Base-by-base conservation (phyloP, 148 eudicot species). In the Vaccinium myrtillus region DNA sequence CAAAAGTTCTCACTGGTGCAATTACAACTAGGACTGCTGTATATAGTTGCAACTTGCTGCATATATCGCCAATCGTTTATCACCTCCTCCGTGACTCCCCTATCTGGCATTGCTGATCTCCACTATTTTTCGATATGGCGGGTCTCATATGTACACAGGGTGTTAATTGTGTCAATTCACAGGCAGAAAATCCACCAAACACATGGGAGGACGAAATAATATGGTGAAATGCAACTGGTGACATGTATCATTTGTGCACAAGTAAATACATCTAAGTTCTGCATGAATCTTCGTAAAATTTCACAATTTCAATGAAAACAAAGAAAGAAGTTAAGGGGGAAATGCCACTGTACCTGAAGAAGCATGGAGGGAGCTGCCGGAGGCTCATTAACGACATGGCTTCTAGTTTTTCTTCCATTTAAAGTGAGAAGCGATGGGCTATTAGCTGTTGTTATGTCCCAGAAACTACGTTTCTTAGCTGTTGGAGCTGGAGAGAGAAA, bases 401-500 rank as follows among this genome's bases (percentile, higher is more conserved):
- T 95, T 86, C 91, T 87, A 43, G 97, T 95, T 85, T 93, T 95
- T 75, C 94, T 90, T 32, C 95, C 97, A 89, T 92, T 91, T 49
- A 88, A 48, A 19, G 92, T 89, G 54, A 84, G 87, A 61, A 90
- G 86, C 6, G 94, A 94, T 86, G 97, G 98, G 84, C 97, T 95
- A 83, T 94, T 95, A 74, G 94, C 97, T 3, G 97, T 88, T 23
- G 98, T 94, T 86, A 95, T 94, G 80, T 95, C 98, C 98, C 98
- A 95, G 80, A 93, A 93, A 50, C 88, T 93, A 53, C 98, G 90
- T 85, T 95, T 95, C 87, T 94, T 95, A 12, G 94, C 94, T 3
- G 89, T 84, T 55, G 94, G 94, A 11, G 81, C 91, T 80, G 97
- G 98, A 78, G 98, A 95, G 21, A 80, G 81, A 86, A 95, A 91